Percentiles rank a stretch among this genome's conserved stretches.
Conservation (phyloP, 805 yeast species). For the Zygosaccharomyces pseudorouxii region DNA sequence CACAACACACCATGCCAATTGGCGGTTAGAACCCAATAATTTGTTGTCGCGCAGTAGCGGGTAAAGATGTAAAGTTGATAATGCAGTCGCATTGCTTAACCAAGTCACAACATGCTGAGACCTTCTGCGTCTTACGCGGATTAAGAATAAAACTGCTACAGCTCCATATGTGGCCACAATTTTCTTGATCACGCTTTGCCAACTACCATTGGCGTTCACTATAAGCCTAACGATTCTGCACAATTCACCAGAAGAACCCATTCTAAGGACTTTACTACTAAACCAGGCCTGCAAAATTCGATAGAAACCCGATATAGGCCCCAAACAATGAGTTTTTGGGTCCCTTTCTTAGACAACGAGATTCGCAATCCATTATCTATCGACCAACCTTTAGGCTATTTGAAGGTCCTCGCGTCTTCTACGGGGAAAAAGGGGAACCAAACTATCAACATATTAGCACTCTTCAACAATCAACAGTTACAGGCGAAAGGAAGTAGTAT, state of each 20-base stretch:
- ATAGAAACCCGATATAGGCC: not conserved
- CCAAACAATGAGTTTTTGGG: not conserved
- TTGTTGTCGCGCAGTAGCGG: constrained; percentile 4
- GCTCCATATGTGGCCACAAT: constrained; percentile 10
- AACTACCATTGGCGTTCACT: not conserved
- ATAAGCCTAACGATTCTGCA: constrained; percentile 1
- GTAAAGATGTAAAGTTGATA: constrained; percentile 6
- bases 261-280: not conserved
- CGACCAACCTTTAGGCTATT: not conserved
- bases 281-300: no score
- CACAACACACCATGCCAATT: constrained; percentile 2
- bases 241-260: not conserved
- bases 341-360: not conserved
- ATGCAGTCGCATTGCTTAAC: constrained; percentile 7
- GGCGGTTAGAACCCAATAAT: not conserved
- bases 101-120: not conserved
- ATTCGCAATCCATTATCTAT: not conserved
- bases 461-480: constrained; percentile 1
- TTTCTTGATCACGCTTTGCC: constrained; percentile 1
- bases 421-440: constrained; percentile 10
- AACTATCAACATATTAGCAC: constrained; percentile 3
- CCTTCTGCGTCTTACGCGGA: not conserved
- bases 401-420: constrained; percentile 1
- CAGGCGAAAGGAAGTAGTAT: constrained; percentile 7
- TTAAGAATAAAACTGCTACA: constrained; percentile 5